These are phyloP conservation scores for Trichosporon sp. DNA, from an alignment of 1,284 basidiomycete genomes.

Conservation along the genomic window DNA sequence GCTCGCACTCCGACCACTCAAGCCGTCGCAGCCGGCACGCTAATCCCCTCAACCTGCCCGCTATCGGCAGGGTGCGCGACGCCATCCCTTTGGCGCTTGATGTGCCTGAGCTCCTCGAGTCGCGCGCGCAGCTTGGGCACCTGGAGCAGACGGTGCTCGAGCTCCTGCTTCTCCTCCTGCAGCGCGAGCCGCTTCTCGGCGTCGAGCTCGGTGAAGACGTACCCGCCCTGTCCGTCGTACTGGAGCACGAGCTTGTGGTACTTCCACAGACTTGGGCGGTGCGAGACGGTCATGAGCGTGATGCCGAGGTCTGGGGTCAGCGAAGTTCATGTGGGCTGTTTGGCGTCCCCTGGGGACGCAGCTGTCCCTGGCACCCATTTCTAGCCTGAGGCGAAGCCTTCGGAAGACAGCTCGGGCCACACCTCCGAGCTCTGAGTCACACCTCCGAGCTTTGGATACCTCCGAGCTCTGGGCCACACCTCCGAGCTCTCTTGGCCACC, in stretches of 20 bases:
- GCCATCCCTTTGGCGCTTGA: constrained; percentile 34
- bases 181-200: constrained; percentile 84
- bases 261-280: constrained; percentile 89
- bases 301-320: constrained; percentile 60
- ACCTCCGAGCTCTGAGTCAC: too few species aligned
- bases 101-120: constrained; percentile 61
- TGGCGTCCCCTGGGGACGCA: too few species aligned
- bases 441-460: too few species aligned
- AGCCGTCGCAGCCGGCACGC: too few species aligned
- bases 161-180: constrained; percentile 85
- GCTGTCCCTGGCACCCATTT: too few species aligned
- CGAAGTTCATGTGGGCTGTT: neutral
- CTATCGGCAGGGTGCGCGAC: too few species aligned
- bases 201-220: constrained; percentile 74
- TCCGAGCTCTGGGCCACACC: too few species aligned
- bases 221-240: constrained; percentile 60
- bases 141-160: constrained; percentile 72
- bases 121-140: constrained; percentile 78
- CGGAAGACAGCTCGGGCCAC: too few species aligned
- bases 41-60: neutral
- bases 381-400: too few species aligned
- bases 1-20: too few species aligned
- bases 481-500: too few species aligned
- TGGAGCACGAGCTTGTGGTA: constrained; percentile 90
- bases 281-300: constrained; percentile 83